These are phyloP conservation scores for Mycotypha africana DNA, from an alignment of 371 early-diverging fungal genomes.

Conservation along the genomic window DNA sequence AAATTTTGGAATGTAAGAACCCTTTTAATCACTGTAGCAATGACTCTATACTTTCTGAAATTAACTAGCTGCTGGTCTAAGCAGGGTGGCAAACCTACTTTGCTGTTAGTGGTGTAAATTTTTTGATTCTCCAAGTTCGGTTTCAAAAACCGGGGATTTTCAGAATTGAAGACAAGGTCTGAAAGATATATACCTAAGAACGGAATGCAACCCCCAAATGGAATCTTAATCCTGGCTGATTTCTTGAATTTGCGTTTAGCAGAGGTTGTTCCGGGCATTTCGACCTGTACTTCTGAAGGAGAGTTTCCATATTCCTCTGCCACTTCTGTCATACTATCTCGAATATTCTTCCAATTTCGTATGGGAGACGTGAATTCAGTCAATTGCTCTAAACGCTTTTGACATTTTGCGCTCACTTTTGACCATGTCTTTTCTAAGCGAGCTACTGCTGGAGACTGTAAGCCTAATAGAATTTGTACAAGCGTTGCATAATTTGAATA, in stretches of 20 bases:
- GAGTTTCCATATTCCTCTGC: slow-evolving; percentile 55
- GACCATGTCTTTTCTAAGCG: slow-evolving; percentile 60
- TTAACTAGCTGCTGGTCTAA: slow-evolving; percentile 53
- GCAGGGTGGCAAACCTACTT: slow-evolving; percentile 9
- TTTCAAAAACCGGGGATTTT: slow-evolving; percentile 51
- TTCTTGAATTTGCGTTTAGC: slow-evolving; percentile 19
- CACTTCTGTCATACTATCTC: slow-evolving; percentile 57
- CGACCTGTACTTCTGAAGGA: slow-evolving; percentile 31
- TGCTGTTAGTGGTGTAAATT: slow-evolving; percentile 20
- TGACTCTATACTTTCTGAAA: slow-evolving; percentile 58
- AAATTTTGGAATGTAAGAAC: slow-evolving; percentile 56
- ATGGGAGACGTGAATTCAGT: slow-evolving; percentile 54
- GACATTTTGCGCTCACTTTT: slow-evolving; percentile 45
- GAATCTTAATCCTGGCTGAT: slow-evolving; percentile 28
- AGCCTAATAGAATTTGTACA: slow-evolving; percentile 57
- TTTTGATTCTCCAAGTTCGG: slow-evolving; percentile 23
- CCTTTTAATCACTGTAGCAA: slow-evolving; percentile 60
- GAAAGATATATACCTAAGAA: slow-evolving; percentile 64
- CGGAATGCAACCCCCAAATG: slow-evolving; percentile 57
- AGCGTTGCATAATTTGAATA: slow-evolving; percentile 63
- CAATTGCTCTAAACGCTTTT: slow-evolving; percentile 47
- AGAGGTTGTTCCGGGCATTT: slow-evolving; percentile 26
- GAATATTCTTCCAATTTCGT: slow-evolving; percentile 63
- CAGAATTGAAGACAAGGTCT: slow-evolving; percentile 62
- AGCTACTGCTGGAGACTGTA: slow-evolving; percentile 58